A percentile compares a stretch with the other conserved stretches of the same genome.
phyloP scores from a whole-genome alignment of 2,329 filamentous ascomycete genomes.

The Neonectria hederae region DNA sequence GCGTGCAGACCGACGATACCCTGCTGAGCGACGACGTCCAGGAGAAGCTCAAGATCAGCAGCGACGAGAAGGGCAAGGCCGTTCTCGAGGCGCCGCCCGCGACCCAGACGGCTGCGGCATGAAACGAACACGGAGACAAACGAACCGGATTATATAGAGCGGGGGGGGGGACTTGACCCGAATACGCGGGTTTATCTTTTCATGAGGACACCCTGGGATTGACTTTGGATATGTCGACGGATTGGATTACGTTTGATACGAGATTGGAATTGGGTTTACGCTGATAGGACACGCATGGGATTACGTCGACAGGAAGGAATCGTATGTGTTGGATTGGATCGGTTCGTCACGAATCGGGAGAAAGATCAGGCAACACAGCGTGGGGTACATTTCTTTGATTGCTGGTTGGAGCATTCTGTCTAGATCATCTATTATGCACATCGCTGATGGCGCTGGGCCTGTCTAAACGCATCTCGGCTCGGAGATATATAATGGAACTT shows the following conservation, averaged over 20 bases:
- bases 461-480: background rate
- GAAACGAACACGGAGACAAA: conserved; percentile 2
- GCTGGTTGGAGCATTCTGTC: conserved; percentile 14
- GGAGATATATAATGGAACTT: conserved; percentile 3
- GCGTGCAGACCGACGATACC: conserved; percentile 42
- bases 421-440: conserved; percentile 17
- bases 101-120: conserved; percentile 25
- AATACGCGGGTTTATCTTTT: background rate
- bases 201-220: background rate
- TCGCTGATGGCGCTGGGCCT: background rate
- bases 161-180: background rate
- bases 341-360: background rate
- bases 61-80: conserved; percentile 35
- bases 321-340: conserved; percentile 2
- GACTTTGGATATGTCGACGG: background rate
- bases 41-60: conserved; percentile 46
- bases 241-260: background rate
- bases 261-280: background rate
- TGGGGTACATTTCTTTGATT: conserved; percentile 7
- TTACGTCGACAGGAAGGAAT: background rate
- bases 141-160: conserved; percentile 21
- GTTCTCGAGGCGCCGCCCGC: conserved; percentile 2
- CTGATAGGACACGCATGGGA: background rate
- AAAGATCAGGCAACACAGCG: conserved; percentile 1
- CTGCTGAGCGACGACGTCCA: conserved; percentile 43